Evolutionary conservation across 129 eudicot genomes (phyloP).

Genomic region (Pittosporum tobira): DNA sequence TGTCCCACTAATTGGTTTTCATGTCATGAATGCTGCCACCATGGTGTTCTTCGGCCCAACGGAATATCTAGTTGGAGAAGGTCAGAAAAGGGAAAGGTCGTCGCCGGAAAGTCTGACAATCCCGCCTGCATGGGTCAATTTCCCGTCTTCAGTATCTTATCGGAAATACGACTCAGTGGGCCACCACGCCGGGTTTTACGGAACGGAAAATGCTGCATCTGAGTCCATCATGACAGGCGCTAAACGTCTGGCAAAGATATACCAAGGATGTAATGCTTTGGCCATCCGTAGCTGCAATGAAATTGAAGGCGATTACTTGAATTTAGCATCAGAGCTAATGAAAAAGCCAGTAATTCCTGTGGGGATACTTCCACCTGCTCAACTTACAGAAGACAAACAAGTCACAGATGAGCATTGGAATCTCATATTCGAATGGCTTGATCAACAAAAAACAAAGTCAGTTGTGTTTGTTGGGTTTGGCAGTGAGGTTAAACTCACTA

Average conservation of each 20-base stretch:
- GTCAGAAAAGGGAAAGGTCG: too few relatives aligned
- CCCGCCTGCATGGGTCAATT: conserved; percentile 11
- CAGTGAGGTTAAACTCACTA: too few relatives aligned
- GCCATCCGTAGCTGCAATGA: conserved; percentile 12
- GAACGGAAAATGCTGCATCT: too few relatives aligned
- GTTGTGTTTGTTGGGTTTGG: too few relatives aligned
- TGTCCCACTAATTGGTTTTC: too few relatives aligned
- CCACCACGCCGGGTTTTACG: background rate
- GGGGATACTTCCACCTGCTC: conserved; percentile 28
- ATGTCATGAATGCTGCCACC: too few relatives aligned
- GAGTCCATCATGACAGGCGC: background rate
- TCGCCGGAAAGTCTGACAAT: conserved; percentile 1
- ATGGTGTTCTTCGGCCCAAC: conserved; percentile 11
- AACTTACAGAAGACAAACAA: too few relatives aligned
- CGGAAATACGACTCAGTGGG: conserved; percentile 2
- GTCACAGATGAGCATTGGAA: too few relatives aligned
- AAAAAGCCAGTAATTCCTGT: conserved; percentile 20
- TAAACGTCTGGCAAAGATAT: background rate
- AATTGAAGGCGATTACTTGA: conserved; percentile 14
- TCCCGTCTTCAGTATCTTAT: conserved; percentile 13
- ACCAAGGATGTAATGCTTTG: background rate
- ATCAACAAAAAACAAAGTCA: too few relatives aligned
- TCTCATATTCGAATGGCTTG: too few relatives aligned
- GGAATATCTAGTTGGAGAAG: background rate
- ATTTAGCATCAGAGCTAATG: background rate